phyloP scores from a whole-genome alignment of 768 basidiomycete species.

The Pisolithus albus region DNA sequence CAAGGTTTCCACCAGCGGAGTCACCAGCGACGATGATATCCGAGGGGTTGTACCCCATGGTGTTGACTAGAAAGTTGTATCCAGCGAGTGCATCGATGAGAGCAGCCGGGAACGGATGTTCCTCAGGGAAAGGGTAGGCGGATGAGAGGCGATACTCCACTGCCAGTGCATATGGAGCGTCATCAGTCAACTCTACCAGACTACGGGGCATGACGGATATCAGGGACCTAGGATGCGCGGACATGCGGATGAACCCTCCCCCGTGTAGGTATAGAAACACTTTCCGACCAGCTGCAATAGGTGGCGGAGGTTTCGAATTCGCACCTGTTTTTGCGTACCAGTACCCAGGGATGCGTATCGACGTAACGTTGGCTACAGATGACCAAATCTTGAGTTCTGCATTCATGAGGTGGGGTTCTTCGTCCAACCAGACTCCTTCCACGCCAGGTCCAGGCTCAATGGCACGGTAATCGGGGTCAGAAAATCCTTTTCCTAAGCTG shows the following conservation, averaged over 20 bases:
- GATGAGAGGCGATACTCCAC: conserved; percentile 30
- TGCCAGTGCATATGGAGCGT: conserved; percentile 7
- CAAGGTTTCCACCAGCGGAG: conserved; percentile 34
- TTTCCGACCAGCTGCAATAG: background rate
- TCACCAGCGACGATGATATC: conserved; percentile 34
- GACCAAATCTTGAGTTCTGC: conserved; percentile 19
- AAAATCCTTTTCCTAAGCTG: background rate
- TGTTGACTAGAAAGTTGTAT: conserved; percentile 27
- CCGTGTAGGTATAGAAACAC: background rate
- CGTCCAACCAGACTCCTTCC: conserved; percentile 23
- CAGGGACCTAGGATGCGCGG: background rate
- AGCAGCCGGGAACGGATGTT: conserved; percentile 30
- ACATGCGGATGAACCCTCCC: conserved; percentile 1
- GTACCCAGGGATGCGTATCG: conserved; percentile 23
- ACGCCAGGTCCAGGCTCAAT: background rate
- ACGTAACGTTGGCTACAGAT: conserved; percentile 8
- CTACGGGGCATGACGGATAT: background rate
- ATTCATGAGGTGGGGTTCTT: conserved; percentile 17
- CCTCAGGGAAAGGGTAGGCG: conserved; percentile 8
- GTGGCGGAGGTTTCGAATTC: conserved; percentile 1
- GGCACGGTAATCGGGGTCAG: background rate
- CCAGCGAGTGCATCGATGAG: conserved; percentile 32
- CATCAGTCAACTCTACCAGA: conserved; percentile 1
- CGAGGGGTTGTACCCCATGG: conserved; percentile 22
- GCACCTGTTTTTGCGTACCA: conserved; percentile 12